A percentile compares a stretch with the other conserved stretches of the same genome.
phyloP scores from a whole-genome alignment of 2,329 filamentous ascomycete species.

The Arachnomyces sp. region DNA sequence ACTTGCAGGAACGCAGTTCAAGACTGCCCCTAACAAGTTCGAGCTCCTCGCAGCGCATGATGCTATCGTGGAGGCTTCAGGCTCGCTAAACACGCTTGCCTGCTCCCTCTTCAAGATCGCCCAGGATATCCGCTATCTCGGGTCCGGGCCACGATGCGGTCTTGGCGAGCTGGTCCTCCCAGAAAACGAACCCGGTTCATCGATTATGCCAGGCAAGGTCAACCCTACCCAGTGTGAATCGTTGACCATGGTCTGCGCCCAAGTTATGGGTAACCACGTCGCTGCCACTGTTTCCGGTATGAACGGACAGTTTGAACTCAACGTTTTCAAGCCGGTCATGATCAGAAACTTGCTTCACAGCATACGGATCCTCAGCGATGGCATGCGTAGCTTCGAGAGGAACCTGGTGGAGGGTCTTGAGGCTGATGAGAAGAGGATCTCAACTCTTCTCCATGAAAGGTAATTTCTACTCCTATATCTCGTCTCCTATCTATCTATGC shows the following conservation, averaged over 20 bases:
- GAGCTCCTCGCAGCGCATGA: constrained; percentile 95
- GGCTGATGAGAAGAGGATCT: constrained; percentile 90
- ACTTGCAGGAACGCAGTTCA: constrained; percentile 88
- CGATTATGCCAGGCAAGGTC: constrained; percentile 99
- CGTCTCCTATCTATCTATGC: constrained; percentile 1
- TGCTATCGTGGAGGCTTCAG: constrained; percentile 87
- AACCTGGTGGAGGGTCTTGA: constrained; percentile 81
- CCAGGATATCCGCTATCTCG: constrained; percentile 94
- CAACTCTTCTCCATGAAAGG: constrained; percentile 87
- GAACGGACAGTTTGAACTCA: constrained; percentile 97
- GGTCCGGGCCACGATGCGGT: constrained; percentile 89
- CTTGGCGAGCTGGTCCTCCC: constrained; percentile 88
- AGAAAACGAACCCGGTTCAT: constrained; percentile 95
- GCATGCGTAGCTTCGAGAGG: constrained; percentile 91
- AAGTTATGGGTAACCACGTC: constrained; percentile 96
- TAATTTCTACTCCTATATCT: constrained; percentile 39
- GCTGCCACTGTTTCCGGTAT: constrained; percentile 90
- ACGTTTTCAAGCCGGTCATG: constrained; percentile 96
- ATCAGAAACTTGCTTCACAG: constrained; percentile 95
- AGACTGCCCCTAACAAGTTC: constrained; percentile 98
- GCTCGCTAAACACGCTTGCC: constrained; percentile 87
- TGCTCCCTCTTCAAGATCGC: constrained; percentile 94
- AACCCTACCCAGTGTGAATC: constrained; percentile 98
- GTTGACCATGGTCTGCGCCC: constrained; percentile 92
- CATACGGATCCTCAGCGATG: constrained; percentile 76